Percentiles rank a stretch among this genome's conserved stretches.
phyloP scores from a whole-genome alignment of 352 stramenopile species.

The Halophytophthora batemanensis region DNA sequence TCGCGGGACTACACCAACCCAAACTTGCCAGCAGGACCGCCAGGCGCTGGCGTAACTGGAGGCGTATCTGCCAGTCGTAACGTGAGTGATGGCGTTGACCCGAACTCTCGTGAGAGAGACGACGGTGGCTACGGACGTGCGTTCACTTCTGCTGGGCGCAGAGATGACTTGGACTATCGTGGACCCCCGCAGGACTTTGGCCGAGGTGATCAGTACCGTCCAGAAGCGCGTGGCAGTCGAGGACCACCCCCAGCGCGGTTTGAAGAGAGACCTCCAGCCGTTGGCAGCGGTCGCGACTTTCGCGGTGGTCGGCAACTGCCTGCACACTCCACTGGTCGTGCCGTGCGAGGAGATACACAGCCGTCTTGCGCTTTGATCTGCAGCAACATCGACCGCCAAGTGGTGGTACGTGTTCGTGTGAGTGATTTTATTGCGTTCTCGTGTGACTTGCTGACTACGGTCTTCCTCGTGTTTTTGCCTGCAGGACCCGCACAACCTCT shows the following conservation, averaged over 20 bases:
- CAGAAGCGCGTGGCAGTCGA: slow-evolving; percentile 16
- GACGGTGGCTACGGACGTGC: slow-evolving; percentile 18
- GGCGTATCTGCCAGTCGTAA: too few relatives aligned
- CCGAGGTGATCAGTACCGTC: slow-evolving; percentile 22
- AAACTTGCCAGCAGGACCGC: slow-evolving; percentile 48
- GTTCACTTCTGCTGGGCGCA: slow-evolving; percentile 13
- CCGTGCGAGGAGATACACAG: slow-evolving; percentile 50
- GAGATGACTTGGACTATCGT: slow-evolving; percentile 20
- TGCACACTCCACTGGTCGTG: slow-evolving; percentile 58
- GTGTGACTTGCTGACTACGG: neutral
- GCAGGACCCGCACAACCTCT: slow-evolving; percentile 61
- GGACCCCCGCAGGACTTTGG: slow-evolving; percentile 9
- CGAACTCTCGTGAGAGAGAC: slow-evolving; percentile 10
- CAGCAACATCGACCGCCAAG: slow-evolving; percentile 70
- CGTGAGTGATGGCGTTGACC: slow-evolving; percentile 5
- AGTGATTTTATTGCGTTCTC: neutral
- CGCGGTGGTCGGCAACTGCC: slow-evolving; percentile 27
- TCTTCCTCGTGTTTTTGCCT: slow-evolving; percentile 3
- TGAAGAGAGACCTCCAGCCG: slow-evolving; percentile 18
- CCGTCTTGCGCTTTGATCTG: slow-evolving; percentile 77
- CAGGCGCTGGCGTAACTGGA: slow-evolving; percentile 18
- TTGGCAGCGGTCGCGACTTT: slow-evolving; percentile 26
- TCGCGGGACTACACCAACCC: slow-evolving; percentile 77
- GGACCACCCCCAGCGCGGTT: slow-evolving; percentile 16
- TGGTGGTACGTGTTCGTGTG: slow-evolving; percentile 43